phyloP scores from a whole-genome alignment of 768 basidiomycete genomes.

The Boletus rubropictus region DNA sequence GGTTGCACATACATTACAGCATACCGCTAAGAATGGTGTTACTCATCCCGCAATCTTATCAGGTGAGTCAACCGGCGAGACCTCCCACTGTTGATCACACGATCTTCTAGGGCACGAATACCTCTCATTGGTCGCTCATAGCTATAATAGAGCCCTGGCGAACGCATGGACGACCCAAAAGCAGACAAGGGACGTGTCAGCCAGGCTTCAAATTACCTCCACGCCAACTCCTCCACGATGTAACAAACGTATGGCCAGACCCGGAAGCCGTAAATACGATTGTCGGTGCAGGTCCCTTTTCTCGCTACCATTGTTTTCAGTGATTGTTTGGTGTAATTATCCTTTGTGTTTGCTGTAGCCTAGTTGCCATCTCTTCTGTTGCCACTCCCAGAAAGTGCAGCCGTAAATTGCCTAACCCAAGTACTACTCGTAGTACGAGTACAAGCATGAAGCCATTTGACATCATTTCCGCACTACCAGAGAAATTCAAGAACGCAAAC shows the following conservation, averaged over 20 bases:
- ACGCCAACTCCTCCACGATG: neutral
- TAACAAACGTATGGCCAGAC: neutral
- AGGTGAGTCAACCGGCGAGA: conserved; percentile 41
- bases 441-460: conserved; percentile 32
- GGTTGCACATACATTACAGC: conserved; percentile 58
- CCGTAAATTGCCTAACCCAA: too few species aligned
- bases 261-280: neutral
- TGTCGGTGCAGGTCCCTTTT: neutral
- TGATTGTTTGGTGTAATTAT: neutral
- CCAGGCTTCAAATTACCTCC: conserved; percentile 40
- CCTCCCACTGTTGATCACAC: neutral
- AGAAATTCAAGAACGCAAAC: conserved; percentile 52
- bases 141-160: conserved; percentile 73
- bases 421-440: too few species aligned
- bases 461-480: conserved; percentile 50
- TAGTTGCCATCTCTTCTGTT: neutral
- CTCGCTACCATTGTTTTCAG: neutral
- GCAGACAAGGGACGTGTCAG: conserved; percentile 54
- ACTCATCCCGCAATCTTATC: conserved; percentile 67
- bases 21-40: conserved; percentile 56
- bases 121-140: conserved; percentile 72
- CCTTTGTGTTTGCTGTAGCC: neutral
- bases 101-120: conserved; percentile 69
- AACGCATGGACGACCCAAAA: conserved; percentile 62
- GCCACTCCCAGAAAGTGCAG: too few species aligned